Percentiles rank a stretch among this genome's conserved stretches.
phyloP scores from a whole-genome alignment of 345 rosid genomes.

The Clarkia xantiana region DNA sequence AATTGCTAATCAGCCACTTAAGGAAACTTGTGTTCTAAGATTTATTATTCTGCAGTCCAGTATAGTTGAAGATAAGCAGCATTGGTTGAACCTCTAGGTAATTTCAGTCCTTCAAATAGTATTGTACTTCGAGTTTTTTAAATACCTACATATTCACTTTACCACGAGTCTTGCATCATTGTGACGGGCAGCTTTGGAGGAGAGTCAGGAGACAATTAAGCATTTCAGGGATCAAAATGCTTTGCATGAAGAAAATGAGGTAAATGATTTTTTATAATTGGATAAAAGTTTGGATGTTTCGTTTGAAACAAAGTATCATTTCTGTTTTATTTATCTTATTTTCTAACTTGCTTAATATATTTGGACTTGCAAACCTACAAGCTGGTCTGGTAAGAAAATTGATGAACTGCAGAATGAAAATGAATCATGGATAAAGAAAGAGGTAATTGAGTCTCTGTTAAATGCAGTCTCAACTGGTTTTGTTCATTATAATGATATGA shows the following conservation, averaged over 20 bases:
- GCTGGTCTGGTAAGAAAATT: constrained; percentile 24
- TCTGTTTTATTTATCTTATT: not conserved
- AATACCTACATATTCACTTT: not conserved
- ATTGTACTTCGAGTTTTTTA: not conserved
- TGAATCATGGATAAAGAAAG: constrained; percentile 20
- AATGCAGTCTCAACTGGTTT: not conserved
- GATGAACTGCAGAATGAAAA: constrained; percentile 26
- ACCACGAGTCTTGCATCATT: constrained; percentile 7
- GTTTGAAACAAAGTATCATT: not conserved
- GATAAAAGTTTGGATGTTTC: not conserved
- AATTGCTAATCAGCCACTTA: not conserved
- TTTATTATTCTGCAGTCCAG: constrained; percentile 19
- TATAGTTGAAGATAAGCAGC: constrained; percentile 26
- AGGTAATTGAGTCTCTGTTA: constrained; percentile 15
- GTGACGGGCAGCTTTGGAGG: constrained; percentile 32
- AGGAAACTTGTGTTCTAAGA: not conserved
- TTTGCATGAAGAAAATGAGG: constrained; percentile 35
- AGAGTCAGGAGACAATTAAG: constrained; percentile 20
- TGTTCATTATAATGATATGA: not conserved
- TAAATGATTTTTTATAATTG: constrained; percentile 8
- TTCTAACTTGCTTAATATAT: constrained; percentile 2
- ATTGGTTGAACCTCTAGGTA: constrained; percentile 25
- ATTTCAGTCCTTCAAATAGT: not conserved
- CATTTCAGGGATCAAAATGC: constrained; percentile 31
- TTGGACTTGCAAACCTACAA: constrained; percentile 17